Base-by-base conservation (phyloP, 257 asterid genomes). In the Penstemon newberryi region DNA sequence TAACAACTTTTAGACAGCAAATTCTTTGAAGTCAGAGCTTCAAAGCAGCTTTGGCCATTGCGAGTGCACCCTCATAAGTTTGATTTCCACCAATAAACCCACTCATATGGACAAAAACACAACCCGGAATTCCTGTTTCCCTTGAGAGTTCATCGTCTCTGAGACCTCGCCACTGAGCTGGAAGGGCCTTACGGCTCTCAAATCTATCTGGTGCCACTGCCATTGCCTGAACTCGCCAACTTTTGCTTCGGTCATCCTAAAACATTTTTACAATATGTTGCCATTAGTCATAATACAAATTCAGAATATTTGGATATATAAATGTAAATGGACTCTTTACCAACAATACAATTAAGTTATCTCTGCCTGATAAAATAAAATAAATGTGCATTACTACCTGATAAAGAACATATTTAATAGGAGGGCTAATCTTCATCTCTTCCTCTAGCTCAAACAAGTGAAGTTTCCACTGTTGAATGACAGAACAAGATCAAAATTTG, bases 151-250 rank as follows among this genome's bases (percentile, higher is more conserved):
- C 92, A 0, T 89, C 91, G 64, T 92, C 96, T 75, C 96, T 80
- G 62, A 89, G 81, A 61, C 98, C 98, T 46, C 96, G 84, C 98
- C 98, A 89, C 62, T 81, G 92, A 50, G 73, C 74, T 41, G 98
- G 96, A 64, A 92, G 95, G 7, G 96, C 85, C 78, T 81, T 92
- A 3, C 96, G 86, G 67, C 96, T 87, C 77, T 84, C 95, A 78
- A 92, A 92, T 69, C 84, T 84, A 52, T 87, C 95, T 0, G 96
- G 98, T 19, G 92, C 79, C 39, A 85, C 60, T 33, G 84, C 79
- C 70, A 92, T 88, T 39, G 95, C 96, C 81, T 92, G 96, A 57
- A 92, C 75, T 81, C 96, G 73, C 96, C 98, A 92, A 18, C 78
- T 61, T 61, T 84, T 87, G 84, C 95, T 84, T 66, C 96, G 80